These are phyloP conservation scores for Deakozyma indianensis DNA, from an alignment of 805 yeast species.

Conservation along the genomic window DNA sequence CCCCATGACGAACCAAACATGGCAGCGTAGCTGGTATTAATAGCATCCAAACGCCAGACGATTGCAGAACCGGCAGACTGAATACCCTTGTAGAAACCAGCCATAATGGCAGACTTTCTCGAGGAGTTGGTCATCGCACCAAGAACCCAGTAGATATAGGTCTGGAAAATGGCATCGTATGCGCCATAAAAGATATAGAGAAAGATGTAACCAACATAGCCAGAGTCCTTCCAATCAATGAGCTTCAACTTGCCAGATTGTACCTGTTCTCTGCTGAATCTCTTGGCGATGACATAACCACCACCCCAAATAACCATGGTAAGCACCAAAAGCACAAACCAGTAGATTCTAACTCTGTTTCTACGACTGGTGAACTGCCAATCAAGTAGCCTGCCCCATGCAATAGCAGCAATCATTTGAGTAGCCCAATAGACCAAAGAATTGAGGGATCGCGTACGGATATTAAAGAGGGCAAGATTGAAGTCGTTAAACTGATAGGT, in stretches of 20 bases:
- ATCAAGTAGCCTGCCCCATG: constrained; percentile 37
- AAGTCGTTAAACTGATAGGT: constrained; percentile 48
- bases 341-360: constrained; percentile 32
- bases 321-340: constrained; percentile 22
- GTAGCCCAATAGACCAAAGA: constrained; percentile 45
- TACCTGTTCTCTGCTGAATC: constrained; percentile 26
- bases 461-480: constrained; percentile 40
- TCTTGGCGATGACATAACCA: constrained; percentile 34
- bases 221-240: constrained; percentile 32
- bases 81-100: constrained; percentile 49
- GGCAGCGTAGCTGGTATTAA: constrained; percentile 22
- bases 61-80: constrained; percentile 54
- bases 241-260: constrained; percentile 10
- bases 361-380: constrained; percentile 26
- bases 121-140: constrained; percentile 47
- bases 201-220: constrained; percentile 45
- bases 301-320: constrained; percentile 46
- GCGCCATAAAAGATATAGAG: constrained; percentile 48
- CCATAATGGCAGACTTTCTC: constrained; percentile 39
- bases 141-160: constrained; percentile 41
- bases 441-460: constrained; percentile 48
- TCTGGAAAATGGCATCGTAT: constrained; percentile 47
- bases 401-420: constrained; percentile 43
- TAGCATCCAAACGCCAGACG: constrained; percentile 42
- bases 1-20: constrained; percentile 41